Base-by-base conservation (phyloP, 2,329 filamentous ascomycete species). In the Phialocephala sp. region DNA sequence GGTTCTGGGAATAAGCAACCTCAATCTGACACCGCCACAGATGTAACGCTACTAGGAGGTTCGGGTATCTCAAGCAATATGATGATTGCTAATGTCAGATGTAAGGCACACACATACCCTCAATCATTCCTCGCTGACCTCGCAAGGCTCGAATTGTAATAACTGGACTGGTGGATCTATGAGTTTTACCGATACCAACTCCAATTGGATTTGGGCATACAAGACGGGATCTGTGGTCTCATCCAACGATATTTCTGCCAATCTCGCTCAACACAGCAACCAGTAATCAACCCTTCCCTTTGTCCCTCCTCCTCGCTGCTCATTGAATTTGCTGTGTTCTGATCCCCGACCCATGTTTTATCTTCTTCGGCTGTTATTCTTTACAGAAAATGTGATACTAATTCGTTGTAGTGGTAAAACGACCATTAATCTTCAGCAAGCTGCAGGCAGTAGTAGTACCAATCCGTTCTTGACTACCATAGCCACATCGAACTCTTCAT, bases 21-120 rank as follows among this genome's bases (percentile, higher is more conserved):
- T 1, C 67, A 72, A 18, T 74, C 79, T 62, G 80, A 83, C 66
- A 74, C 75, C 2, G 71, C 75, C 32, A 77, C 82, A 1, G 69
- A 83, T 61, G 77, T 85, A 20, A 80, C 79, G 14, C 70, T 87
- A 2, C 77, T 88, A 0, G 83, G 80, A 52, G 85, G 85, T 3
- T 83, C 82, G 2, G 84, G 85, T 1, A 82, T 87, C 4, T 73
- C 76, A 4, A 78, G 83, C 69, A 82, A 82, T 22, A 77, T 79
- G 20, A 85, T 88, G 82, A 80, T 79, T 24, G 85, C 85, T 18
- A 87, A 87, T 71, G 78, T 88, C 24, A 80, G 77, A 69, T 87
- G 85, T 80, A 77, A 67, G 78, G 69, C 12, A 32, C 27, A 47
- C 2, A 24, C 37, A 24, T 47, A 15, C 18, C 43, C n/a, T 45